Conservation (phyloP, 2,329 filamentous ascomycete genomes). For the Aspergillus sp. region DNA sequence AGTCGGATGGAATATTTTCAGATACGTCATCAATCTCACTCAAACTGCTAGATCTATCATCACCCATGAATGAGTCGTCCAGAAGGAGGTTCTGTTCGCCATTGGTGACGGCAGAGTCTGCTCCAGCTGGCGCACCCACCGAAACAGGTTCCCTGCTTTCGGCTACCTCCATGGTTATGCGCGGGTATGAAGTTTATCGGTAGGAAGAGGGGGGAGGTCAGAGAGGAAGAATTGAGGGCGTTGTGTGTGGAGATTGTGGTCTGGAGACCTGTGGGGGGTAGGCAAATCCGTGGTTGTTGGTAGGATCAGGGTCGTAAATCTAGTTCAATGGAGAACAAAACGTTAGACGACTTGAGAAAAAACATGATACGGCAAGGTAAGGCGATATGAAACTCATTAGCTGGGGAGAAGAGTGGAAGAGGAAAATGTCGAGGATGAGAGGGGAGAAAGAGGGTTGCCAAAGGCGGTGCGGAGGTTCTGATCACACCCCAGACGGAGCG, state of each 20-base stretch:
- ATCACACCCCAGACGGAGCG: slow-evolving; percentile 36
- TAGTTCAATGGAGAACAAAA: slow-evolving; percentile 21
- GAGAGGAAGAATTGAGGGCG: slow-evolving; percentile 3
- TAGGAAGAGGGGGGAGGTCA: not conserved
- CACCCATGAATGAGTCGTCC: slow-evolving; percentile 55
- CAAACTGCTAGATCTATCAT: slow-evolving; percentile 82
- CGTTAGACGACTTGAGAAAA: slow-evolving; percentile 24
- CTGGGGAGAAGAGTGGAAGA: slow-evolving; percentile 2
- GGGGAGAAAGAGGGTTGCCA: slow-evolving; percentile 27
- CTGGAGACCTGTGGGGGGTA: slow-evolving; percentile 22
- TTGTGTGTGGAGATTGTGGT: slow-evolving; percentile 18
- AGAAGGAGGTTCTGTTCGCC: slow-evolving; percentile 37
- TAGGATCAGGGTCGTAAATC: slow-evolving; percentile 19
- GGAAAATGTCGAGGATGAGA: slow-evolving; percentile 16
- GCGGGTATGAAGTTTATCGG: not conserved
- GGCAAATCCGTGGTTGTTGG: slow-evolving; percentile 1
- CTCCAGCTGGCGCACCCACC: slow-evolving; percentile 37
- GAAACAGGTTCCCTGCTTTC: slow-evolving; percentile 39
- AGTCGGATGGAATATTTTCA: slow-evolving; percentile 63
- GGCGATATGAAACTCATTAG: slow-evolving; percentile 1
- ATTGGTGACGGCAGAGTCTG: slow-evolving; percentile 39
- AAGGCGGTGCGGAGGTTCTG: slow-evolving; percentile 46
- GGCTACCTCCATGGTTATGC: slow-evolving; percentile 43
- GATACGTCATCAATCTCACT: slow-evolving; percentile 86
- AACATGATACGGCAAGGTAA: not conserved